Percentiles rank a stretch among this genome's conserved stretches.
These are phyloP conservation scores for Inga laurina DNA, from an alignment of 306 rosid genomes.

Conservation along the genomic window DNA sequence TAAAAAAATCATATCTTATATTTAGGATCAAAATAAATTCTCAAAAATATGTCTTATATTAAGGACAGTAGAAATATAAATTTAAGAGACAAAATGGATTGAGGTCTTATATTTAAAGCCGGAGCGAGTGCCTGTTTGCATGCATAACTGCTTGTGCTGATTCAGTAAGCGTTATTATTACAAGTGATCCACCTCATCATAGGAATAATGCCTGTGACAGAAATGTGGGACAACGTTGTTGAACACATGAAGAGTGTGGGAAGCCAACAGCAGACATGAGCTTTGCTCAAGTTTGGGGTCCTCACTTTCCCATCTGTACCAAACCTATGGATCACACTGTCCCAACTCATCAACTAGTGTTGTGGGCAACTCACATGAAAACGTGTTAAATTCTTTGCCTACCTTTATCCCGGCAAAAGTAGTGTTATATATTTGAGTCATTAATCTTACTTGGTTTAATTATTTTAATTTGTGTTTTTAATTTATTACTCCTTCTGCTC, in stretches of 20 bases:
- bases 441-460: not conserved
- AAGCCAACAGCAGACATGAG: conserved; percentile 37
- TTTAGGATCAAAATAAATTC: no score
- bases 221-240: conserved; percentile 34
- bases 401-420: not conserved
- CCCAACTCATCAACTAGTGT: conserved; percentile 30
- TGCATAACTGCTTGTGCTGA: not conserved
- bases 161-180: not conserved
- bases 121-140: no score
- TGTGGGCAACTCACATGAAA: not conserved
- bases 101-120: no score
- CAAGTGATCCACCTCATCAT: conserved; percentile 1
- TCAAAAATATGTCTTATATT: no score
- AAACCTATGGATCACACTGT: conserved; percentile 23
- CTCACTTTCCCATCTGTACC: conserved; percentile 32
- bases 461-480: no score
- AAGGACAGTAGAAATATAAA: no score
- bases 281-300: conserved; percentile 27
- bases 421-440: not conserved
- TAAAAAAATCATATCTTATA: no score
- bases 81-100: no score
- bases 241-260: conserved; percentile 29
- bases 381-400: not conserved
- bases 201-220: conserved; percentile 28
- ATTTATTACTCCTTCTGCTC: no score